Evolutionary conservation across 1,284 basidiomycete genomes (phyloP).

Genomic region (Rhodotorula sp.): DNA sequence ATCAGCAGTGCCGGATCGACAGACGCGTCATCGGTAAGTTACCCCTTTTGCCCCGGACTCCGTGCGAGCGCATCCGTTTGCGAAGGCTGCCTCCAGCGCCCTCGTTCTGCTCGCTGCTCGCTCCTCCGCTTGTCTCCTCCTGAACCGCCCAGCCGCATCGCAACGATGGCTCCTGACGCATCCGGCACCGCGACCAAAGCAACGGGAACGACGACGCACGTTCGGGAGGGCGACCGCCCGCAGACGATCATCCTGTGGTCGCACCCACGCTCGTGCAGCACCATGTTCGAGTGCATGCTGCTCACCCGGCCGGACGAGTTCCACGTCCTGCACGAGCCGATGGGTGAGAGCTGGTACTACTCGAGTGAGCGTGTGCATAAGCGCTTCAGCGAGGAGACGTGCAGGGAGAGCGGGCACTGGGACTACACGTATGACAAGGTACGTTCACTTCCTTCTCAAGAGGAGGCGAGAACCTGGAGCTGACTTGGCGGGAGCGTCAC

Average conservation of each 20-base stretch:
- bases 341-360: slow-evolving; percentile 44
- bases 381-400: slow-evolving; percentile 36
- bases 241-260: slow-evolving; percentile 24
- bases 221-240: background rate
- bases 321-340: slow-evolving; percentile 32
- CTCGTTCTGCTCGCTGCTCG: no score
- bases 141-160: no score
- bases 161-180: slow-evolving; percentile 1
- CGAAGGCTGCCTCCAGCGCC: no score
- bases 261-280: slow-evolving; percentile 24
- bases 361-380: slow-evolving; percentile 34
- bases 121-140: no score
- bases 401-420: slow-evolving; percentile 32
- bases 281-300: slow-evolving; percentile 45
- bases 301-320: slow-evolving; percentile 37
- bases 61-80: background rate
- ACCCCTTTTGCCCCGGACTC: background rate
- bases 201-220: background rate
- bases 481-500: background rate
- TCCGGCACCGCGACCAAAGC: background rate
- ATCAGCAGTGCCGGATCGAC: no score
- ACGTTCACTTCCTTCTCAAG: background rate
- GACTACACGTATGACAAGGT: slow-evolving; percentile 43
- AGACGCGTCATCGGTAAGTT: no score
- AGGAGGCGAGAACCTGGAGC: no score